Evolutionary conservation across 1,284 basidiomycete species (phyloP).

Genomic region (Lignosus rhinocerotis): DNA sequence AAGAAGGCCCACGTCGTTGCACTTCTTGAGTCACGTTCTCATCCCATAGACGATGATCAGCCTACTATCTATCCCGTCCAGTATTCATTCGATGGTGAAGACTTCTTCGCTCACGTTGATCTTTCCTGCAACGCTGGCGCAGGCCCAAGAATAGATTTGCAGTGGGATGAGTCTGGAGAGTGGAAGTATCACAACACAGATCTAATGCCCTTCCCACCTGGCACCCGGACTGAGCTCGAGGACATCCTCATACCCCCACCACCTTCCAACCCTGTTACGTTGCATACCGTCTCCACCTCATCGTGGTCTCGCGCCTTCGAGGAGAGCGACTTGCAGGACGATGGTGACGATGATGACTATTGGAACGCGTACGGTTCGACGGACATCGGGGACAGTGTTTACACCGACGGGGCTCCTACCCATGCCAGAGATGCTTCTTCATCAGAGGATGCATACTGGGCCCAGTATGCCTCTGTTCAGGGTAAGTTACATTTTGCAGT

Average conservation of each 20-base stretch:
- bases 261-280: slow-evolving; percentile 2
- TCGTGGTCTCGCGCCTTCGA: slow-evolving; percentile 26
- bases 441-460: slow-evolving; percentile 76
- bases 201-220: slow-evolving; percentile 72
- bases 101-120: slow-evolving; percentile 61
- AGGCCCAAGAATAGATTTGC: slow-evolving; percentile 63
- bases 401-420: slow-evolving; percentile 3
- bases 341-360: slow-evolving; percentile 54
- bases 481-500: slow-evolving; percentile 41
- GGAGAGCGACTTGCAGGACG: slow-evolving; percentile 25
- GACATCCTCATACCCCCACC: slow-evolving; percentile 28
- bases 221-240: slow-evolving; percentile 43
- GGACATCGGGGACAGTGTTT: slow-evolving; percentile 33
- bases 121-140: slow-evolving; percentile 39
- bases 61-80: slow-evolving; percentile 41
- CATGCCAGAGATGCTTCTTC: slow-evolving; percentile 32
- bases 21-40: slow-evolving; percentile 47
- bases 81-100: slow-evolving; percentile 62
- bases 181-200: slow-evolving; percentile 75
- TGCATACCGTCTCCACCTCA: slow-evolving; percentile 8
- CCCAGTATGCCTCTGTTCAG: slow-evolving; percentile 65
- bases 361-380: slow-evolving; percentile 61
- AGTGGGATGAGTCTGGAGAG: slow-evolving; percentile 53
- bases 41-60: slow-evolving; percentile 39
- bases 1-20: slow-evolving; percentile 34